Evolutionary conservation across 768 basidiomycete genomes (phyloP), one percentile per base, ranked within the genome.

Genomic region (Favolaschia claudopus): DNA sequence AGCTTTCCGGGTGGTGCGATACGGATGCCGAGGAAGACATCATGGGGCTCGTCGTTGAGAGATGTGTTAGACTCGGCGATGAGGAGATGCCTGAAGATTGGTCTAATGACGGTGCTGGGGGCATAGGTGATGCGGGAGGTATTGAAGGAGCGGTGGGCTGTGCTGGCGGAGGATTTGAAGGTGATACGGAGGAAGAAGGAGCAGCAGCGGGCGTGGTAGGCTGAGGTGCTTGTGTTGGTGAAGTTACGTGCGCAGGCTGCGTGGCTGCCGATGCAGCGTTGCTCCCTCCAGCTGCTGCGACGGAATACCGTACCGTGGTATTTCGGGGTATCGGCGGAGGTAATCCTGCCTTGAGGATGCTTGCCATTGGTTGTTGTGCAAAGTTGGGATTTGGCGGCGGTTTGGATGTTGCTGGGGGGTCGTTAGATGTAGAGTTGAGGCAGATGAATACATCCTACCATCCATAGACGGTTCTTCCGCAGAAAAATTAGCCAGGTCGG

Each of bases 61-160:
- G 88, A 73, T 93, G 91, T n/a, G 92, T 93, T 52, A 93, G 76
- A 70, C 92, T 94, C 27, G 92, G 92, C 9, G 92, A 93, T 0
- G 90, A 86, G 13, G 86, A 74, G 29, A 77, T 70, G 29, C 79
- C 76, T 29, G 82, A 76, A 43, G 76, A 72, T 14, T 81, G 79
- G 51, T 79, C 79, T 38, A 76, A 69, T 33, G 76, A 60, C 42
- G 73, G 53, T 34, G 77, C 37, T 40, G 63, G 71, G 36, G 76
- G 43, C 22, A 72, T 54, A 34, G 76, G 65, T 29, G 79, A 42
- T 36, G 76, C n/a, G n/a, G n/a, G 65, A 20, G 83, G 73, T 66
- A 80, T 75, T 62, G 82, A 71, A 10, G 80, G 70, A 44, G 80
- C 69, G 49, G 76, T 68, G 10, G 79, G 67, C 34, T 74, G 63